These are phyloP conservation scores for Kingdonia uniflora DNA, from an alignment of 164 flowering plant genomes.

Conservation along the genomic window DNA sequence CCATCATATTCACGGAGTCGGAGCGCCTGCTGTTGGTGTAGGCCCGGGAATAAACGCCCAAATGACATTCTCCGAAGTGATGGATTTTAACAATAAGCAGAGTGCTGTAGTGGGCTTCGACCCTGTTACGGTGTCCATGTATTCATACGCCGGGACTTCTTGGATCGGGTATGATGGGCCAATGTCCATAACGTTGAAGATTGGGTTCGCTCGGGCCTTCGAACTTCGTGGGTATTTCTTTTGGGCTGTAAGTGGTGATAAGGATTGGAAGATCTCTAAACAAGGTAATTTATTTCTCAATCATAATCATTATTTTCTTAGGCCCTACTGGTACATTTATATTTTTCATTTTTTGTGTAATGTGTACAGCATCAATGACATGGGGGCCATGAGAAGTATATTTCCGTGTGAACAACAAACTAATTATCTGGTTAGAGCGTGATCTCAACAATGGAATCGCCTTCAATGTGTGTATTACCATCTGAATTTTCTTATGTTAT, in stretches of 20 bases:
- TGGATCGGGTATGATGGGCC: conserved; percentile 50
- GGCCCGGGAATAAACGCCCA: conserved; percentile 30
- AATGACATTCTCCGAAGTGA: conserved; percentile 24
- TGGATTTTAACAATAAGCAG: conserved; percentile 15
- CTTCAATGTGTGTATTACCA: too few relatives aligned
- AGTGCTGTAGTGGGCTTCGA: conserved; percentile 38
- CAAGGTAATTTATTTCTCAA: conserved; percentile 20
- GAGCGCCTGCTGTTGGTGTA: conserved; percentile 29
- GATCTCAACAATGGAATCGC: too few relatives aligned
- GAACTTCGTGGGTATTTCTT: conserved; percentile 52
- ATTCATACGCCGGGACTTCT: conserved; percentile 24
- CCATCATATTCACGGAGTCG: conserved; percentile 21
- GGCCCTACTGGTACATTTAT: background rate
- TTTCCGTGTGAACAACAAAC: too few relatives aligned
- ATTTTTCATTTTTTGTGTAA: background rate
- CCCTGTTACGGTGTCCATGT: conserved; percentile 23
- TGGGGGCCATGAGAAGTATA: background rate
- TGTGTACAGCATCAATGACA: background rate
- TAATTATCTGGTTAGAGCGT: too few relatives aligned
- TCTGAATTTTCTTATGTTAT: too few relatives aligned
- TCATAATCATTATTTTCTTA: too few relatives aligned
- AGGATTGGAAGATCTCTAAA: conserved; percentile 29
- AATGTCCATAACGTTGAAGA: conserved; percentile 14
- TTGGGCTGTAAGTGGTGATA: conserved; percentile 40
- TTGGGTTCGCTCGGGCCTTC: conserved; percentile 32